Conservation (phyloP, 1,284 basidiomycete species). For the Ustilago cynodontis region DNA sequence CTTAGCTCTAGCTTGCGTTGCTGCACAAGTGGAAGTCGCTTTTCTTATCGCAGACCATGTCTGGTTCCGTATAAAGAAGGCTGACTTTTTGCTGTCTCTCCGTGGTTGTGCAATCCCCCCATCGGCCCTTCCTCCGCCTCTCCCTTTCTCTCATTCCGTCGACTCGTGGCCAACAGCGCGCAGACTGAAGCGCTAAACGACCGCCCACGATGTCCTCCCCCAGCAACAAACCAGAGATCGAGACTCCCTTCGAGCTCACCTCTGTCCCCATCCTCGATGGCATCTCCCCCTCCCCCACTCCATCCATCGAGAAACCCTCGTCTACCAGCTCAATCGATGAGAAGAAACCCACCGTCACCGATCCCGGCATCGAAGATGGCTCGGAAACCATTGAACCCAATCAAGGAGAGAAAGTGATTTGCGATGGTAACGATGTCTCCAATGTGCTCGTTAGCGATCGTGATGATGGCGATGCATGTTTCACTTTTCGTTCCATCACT, state of each 20-base stretch:
- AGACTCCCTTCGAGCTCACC: slow-evolving; percentile 10
- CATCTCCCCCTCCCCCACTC: not conserved
- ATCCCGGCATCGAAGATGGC: too few species aligned
- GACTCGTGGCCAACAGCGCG: not conserved
- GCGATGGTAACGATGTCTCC: slow-evolving; percentile 74
- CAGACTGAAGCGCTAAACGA: too few species aligned
- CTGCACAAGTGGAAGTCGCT: too few species aligned
- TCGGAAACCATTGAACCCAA: slow-evolving; percentile 1
- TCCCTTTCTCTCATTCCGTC: too few species aligned
- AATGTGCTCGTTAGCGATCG: slow-evolving; percentile 75
- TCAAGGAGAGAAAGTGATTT: slow-evolving; percentile 17
- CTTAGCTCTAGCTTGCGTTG: too few species aligned
- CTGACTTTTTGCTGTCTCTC: too few species aligned
- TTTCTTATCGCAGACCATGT: too few species aligned
- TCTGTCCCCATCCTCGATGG: slow-evolving; percentile 16
- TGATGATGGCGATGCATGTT: slow-evolving; percentile 76
- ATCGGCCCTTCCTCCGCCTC: not conserved
- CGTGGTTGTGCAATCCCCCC: not conserved
- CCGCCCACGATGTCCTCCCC: slow-evolving; percentile 16
- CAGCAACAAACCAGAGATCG: not conserved
- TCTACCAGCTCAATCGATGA: not conserved
- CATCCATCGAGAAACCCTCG: slow-evolving; percentile 2
- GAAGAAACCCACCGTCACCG: not conserved
- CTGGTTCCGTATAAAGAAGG: too few species aligned
- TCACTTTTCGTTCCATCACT: slow-evolving; percentile 76